Conservation (phyloP, 148 eudicot species). For the Hydrangea macrophylla region DNA sequence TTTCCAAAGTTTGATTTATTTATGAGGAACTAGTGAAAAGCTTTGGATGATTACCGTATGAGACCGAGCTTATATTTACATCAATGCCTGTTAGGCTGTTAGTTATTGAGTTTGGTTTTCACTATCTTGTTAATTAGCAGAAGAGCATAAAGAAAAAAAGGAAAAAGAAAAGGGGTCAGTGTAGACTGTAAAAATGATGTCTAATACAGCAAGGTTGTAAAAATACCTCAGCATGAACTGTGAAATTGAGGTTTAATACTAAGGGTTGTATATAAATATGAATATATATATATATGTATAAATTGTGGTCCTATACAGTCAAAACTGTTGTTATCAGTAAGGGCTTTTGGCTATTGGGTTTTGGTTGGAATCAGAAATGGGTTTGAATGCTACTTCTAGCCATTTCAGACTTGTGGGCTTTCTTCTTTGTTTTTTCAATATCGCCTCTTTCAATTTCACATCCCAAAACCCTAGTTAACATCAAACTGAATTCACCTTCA, state of each 20-base stretch:
- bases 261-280: neutral
- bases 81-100: neutral
- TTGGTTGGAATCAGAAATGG: slow-evolving; percentile 35
- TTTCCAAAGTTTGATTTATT: neutral
- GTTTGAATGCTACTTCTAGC: slow-evolving; percentile 28
- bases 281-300: neutral
- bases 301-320: slow-evolving; percentile 42
- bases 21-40: neutral
- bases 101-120: neutral
- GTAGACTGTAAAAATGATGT: neutral
- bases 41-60: neutral
- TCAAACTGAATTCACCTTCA: slow-evolving; percentile 21
- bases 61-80: neutral
- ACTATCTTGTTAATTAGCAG: slow-evolving; percentile 14
- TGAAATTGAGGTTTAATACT: neutral
- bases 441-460: slow-evolving; percentile 31
- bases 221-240: neutral
- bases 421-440: slow-evolving; percentile 35
- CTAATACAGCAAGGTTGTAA: neutral
- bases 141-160: slow-evolving; percentile 15
- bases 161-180: too few species aligned
- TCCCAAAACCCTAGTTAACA: slow-evolving; percentile 31
- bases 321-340: slow-evolving; percentile 43
- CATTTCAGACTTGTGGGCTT: slow-evolving; percentile 37
- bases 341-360: slow-evolving; percentile 38